Percentiles rank a stretch among this genome's conserved stretches.
phyloP scores from a whole-genome alignment of 140 eudicot species.

The Stevia rebaudiana region DNA sequence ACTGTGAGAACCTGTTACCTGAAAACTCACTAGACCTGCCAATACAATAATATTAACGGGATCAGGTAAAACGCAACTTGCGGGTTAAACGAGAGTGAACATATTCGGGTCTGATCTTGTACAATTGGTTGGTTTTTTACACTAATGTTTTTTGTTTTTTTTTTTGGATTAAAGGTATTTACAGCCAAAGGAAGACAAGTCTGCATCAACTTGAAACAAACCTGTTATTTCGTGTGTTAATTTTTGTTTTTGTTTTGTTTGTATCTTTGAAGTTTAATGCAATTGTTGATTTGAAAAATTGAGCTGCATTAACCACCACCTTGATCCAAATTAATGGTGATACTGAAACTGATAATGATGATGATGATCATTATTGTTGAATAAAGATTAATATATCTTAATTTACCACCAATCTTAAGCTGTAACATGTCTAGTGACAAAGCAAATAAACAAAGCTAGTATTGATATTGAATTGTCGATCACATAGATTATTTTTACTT shows the following conservation, averaged over 20 bases:
- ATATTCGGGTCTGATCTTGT: not conserved
- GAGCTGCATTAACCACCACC: conserved; percentile 13
- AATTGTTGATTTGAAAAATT: conserved; percentile 8
- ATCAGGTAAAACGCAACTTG: no score
- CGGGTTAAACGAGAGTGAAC: not conserved
- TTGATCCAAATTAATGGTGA: conserved; percentile 1
- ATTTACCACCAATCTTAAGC: not conserved
- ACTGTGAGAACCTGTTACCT: not conserved
- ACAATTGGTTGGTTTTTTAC: no score
- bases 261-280: conserved; percentile 8
- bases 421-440: not conserved
- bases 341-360: not conserved
- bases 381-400: not conserved
- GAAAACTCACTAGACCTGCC: not conserved
- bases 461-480: no score
- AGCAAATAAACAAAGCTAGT: no score
- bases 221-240: conserved; percentile 19
- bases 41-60: no score
- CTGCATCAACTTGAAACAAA: conserved; percentile 22
- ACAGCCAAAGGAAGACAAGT: conserved; percentile 32
- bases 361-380: conserved; percentile 3
- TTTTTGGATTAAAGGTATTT: conserved; percentile 27
- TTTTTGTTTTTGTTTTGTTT: conserved; percentile 9
- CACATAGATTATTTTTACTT: no score
- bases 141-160: not conserved